Base-by-base conservation (phyloP, 352 stramenopile genomes). In the Phytophthora ramorum region DNA sequence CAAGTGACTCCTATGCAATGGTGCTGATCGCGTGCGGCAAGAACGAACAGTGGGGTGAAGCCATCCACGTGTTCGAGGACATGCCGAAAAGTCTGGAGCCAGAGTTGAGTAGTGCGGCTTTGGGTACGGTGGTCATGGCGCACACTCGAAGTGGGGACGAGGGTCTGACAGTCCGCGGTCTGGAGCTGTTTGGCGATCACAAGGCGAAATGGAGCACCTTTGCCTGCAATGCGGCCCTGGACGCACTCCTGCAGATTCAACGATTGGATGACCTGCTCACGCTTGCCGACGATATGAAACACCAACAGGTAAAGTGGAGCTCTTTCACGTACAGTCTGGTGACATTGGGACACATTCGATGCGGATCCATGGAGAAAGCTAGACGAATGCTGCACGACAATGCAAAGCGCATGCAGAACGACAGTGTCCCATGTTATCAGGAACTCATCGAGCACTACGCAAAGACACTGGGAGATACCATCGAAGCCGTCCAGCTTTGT, bases 21-120 rank as follows among this genome's bases (percentile, higher is more conserved):
- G 76, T 83, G 24, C 77, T 92, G 43, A 66, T 69, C 9, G 78
- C 81, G 19, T 91, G 79, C 40, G 76, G 80, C 20, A 87, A 87
- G 58, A 66, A 65, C 24, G 77, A 81, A 59, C 76, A 59, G 22
- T 92, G 84, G 84, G 45, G 60, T 22, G 64, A 75, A 32, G 75
- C 85, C 19, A 60, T 90, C 9, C 17, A 62, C 0, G 45, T 91
- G 5, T 89, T 81, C 68, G 49, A 83, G n/a, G 63, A 71, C 7
- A 90, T 91, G 70, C 59, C 65, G 4, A 26, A 60, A 16, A 54
- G 74, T 14, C 63, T 70, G 26, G 34, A 67, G 0, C 12, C 58
- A 5, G 19, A 73, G 49, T 51, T 90, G 16, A 75, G 30, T 79
- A 87, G 58, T 43, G 85, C 3, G 14, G 24, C 12, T 24, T 16